phyloP scores from a whole-genome alignment of 1,284 basidiomycete species.

The Termitomyces sp. region DNA sequence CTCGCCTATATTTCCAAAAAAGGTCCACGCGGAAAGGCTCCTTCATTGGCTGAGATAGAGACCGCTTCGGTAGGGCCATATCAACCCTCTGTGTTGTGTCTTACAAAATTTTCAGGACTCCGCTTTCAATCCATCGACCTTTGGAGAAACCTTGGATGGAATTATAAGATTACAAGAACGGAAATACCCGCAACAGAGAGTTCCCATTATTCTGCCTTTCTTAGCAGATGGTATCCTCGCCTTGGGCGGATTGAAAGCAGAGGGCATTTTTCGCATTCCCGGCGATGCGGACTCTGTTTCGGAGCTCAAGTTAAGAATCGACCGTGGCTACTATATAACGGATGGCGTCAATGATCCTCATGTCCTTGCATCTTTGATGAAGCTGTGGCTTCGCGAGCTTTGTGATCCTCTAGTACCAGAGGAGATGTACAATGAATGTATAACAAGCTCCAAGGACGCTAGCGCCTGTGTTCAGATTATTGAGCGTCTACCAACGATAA shows the following conservation, averaged over 20 bases:
- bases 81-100: background rate
- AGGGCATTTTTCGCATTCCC: constrained; percentile 89
- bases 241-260: constrained; percentile 75
- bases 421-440: constrained; percentile 84
- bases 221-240: constrained; percentile 87
- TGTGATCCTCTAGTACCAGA: constrained; percentile 84
- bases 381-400: constrained; percentile 89
- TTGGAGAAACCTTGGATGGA: constrained; percentile 82
- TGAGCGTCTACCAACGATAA: constrained; percentile 73
- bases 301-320: constrained; percentile 82
- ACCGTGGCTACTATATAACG: constrained; percentile 85
- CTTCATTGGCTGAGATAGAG: constrained; percentile 79
- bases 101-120: constrained; percentile 53
- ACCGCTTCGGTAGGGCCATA: constrained; percentile 65
- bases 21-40: constrained; percentile 79
- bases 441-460: constrained; percentile 62
- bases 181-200: constrained; percentile 77
- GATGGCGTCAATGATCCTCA: constrained; percentile 85
- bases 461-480: constrained; percentile 71
- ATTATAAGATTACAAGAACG: constrained; percentile 80
- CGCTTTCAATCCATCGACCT: constrained; percentile 90
- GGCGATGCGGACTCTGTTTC: constrained; percentile 84
- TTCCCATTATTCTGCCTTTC: constrained; percentile 90
- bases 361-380: constrained; percentile 82
- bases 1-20: constrained; percentile 70